Evolutionary conservation across 768 basidiomycete species (phyloP), one percentile per base, ranked within the genome.

Genomic region (Kwoniella botswanensis): DNA sequence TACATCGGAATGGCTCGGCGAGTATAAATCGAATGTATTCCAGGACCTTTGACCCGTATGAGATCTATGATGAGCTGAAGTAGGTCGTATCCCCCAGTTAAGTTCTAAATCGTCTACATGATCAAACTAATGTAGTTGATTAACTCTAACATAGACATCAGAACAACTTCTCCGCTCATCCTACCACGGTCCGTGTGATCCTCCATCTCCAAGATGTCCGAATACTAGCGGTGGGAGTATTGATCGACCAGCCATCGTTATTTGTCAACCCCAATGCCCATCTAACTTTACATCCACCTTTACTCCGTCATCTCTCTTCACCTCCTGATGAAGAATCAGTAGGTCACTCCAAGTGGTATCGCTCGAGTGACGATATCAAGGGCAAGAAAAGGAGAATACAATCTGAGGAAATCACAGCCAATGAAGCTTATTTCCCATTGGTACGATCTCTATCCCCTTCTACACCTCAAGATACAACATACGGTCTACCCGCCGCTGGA

Each of bases 241-340:
- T 80, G n/a, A 65, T 71, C 26, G 29, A 59, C 21, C 74, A 78
- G 22, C 75, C 75, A 11, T 76, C 78, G 12, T 44, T 83, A 13
- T 82, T 80, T 56, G 76, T 82, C 24, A 83, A 83, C 68, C 76
- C 74, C 24, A 81, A 82, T 63, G 82, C 82, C n/a, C 80, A 82
- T 67, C 68, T 76, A 1, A 56, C 81, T 6, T 69, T 82, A 9
- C 82, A 83, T 71, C 82, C 82, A 18, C 82, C 82, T 11, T 63
- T 76, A n/a, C 67, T 82, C 7, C 69, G 64, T 22, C 65, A 72
- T 42, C 59, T 71, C 41, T 67, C 68, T 21, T 18, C 55, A 17
- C 57, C 67, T 24, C 57, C 44, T 6, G 57, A 68, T 29, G 52
- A 54, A n/a, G 60, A 35, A 22, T 17, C 52, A 2, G 43, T 68